Conservation (phyloP, 345 rosid genomes). For the Gossypium rotundifolium region DNA sequence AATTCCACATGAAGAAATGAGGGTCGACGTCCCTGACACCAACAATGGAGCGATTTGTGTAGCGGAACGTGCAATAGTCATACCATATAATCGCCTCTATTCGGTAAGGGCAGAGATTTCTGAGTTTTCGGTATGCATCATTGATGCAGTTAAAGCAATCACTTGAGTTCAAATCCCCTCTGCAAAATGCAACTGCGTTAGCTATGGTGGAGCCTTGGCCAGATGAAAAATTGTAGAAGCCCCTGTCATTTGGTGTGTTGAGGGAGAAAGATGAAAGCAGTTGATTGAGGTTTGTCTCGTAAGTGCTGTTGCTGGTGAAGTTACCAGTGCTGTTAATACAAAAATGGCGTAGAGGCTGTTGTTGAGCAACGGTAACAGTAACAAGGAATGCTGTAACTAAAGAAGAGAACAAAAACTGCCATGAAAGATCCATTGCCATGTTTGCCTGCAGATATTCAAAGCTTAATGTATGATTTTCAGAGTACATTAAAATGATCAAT, state of each 20-base stretch:
- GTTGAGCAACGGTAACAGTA: conserved; percentile 4
- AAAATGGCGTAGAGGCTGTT: not conserved
- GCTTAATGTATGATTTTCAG: not conserved
- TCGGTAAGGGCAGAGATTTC: conserved; percentile 24
- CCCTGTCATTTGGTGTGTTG: conserved; percentile 7
- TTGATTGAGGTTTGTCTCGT: conserved; percentile 14
- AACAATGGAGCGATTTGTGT: conserved; percentile 24
- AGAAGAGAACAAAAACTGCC: not conserved
- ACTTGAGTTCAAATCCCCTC: conserved; percentile 22
- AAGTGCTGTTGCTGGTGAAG: conserved; percentile 19
- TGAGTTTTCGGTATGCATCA: conserved; percentile 6
- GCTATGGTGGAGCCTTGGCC: conserved; percentile 19
- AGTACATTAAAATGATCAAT: too few species aligned
- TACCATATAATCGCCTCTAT: conserved; percentile 31
- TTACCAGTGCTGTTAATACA: conserved; percentile 11
- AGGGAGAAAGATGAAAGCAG: conserved; percentile 21
- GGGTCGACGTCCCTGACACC: not conserved
- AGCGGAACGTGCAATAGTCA: conserved; percentile 34
- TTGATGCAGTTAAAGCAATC: conserved; percentile 29
- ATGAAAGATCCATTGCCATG: conserved; percentile 7
- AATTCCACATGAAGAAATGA: not conserved
- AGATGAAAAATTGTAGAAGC: conserved; percentile 18
- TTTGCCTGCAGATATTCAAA: not conserved
- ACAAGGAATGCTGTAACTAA: not conserved
- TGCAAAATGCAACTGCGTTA: conserved; percentile 34